phyloP scores from a whole-genome alignment of 2,329 filamentous ascomycete species.

The Rasamsonia emersonii region DNA sequence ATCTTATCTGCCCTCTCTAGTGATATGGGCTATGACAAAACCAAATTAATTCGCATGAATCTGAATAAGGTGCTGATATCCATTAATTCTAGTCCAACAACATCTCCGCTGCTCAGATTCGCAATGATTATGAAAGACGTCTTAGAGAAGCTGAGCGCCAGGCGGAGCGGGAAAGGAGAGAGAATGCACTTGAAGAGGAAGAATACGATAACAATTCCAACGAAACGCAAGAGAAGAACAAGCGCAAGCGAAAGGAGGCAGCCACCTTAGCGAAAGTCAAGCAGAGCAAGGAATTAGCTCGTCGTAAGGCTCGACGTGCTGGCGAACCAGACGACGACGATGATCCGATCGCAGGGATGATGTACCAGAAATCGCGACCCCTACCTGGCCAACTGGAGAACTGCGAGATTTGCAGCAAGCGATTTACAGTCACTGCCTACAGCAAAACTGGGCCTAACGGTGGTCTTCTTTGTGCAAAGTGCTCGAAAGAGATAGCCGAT shows the following conservation, averaged over 20 bases:
- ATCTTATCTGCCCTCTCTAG: too few species aligned
- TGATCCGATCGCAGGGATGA: slow-evolving; percentile 40
- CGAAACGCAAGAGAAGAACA: slow-evolving; percentile 41
- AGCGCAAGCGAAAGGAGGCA: slow-evolving; percentile 48
- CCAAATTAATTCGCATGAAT: slow-evolving; percentile 1
- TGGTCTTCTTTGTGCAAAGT: slow-evolving; percentile 74
- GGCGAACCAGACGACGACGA: slow-evolving; percentile 39
- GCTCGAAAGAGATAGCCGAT: slow-evolving; percentile 65
- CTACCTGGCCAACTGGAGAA: slow-evolving; percentile 82
- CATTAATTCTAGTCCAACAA: slow-evolving; percentile 49
- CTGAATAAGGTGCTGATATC: too few species aligned
- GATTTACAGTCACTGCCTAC: slow-evolving; percentile 89
- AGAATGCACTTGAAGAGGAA: slow-evolving; percentile 22
- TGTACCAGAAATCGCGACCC: slow-evolving; percentile 49
- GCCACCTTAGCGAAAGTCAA: slow-evolving; percentile 38
- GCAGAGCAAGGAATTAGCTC: slow-evolving; percentile 43
- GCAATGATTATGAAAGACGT: slow-evolving; percentile 50
- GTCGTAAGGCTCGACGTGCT: slow-evolving; percentile 33
- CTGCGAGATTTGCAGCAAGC: slow-evolving; percentile 74
- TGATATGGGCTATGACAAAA: too few species aligned
- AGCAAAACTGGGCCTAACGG: slow-evolving; percentile 74
- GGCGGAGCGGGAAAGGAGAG: slow-evolving; percentile 16
- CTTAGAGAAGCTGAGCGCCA: slow-evolving; percentile 40
- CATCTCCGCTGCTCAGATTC: slow-evolving; percentile 56
- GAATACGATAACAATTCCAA: slow-evolving; percentile 26